Percentiles rank a stretch among this genome's conserved stretches.
Evolutionary conservation across 2,329 filamentous ascomycete species (phyloP).

Genomic region (Herpotrichia juniperi): DNA sequence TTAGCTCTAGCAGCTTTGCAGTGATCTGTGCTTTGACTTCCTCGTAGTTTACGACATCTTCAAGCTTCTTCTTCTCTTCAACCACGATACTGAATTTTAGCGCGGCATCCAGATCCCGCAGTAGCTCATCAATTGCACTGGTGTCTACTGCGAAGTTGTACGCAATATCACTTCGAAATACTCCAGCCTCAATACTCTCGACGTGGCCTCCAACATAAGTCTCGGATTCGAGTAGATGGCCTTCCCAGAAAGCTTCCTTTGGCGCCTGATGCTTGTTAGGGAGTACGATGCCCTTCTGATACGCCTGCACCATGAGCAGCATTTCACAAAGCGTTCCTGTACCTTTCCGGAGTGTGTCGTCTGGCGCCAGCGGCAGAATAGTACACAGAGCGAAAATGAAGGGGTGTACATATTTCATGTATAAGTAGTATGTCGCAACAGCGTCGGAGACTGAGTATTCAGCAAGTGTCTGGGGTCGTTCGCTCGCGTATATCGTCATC

Average conservation of each 20-base stretch:
- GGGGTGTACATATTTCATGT: slow-evolving; percentile 99
- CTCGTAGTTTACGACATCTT: slow-evolving; percentile 58
- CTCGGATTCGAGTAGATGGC: slow-evolving; percentile 93
- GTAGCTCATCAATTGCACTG: slow-evolving; percentile 84
- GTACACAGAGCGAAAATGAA: slow-evolving; percentile 99
- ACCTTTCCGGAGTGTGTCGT: slow-evolving; percentile 92
- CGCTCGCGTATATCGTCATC: slow-evolving; percentile 90
- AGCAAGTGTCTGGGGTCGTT: slow-evolving; percentile 90
- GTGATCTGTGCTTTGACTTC: slow-evolving; percentile 80
- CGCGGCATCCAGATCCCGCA: slow-evolving; percentile 85
- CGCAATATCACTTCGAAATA: slow-evolving; percentile 94
- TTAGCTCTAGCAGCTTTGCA: slow-evolving; percentile 72
- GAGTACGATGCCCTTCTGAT: slow-evolving; percentile 86
- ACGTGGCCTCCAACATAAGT: slow-evolving; percentile 99
- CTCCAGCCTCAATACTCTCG: slow-evolving; percentile 97
- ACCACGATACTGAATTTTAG: slow-evolving; percentile 75
- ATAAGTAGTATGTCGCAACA: slow-evolving; percentile 97
- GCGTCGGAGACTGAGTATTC: slow-evolving; percentile 99
- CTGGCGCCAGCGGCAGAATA: slow-evolving; percentile 89
- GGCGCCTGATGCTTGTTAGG: slow-evolving; percentile 95
- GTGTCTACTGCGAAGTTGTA: slow-evolving; percentile 93
- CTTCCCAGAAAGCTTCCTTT: slow-evolving; percentile 94
- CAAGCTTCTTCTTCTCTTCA: slow-evolving; percentile 59
- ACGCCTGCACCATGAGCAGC: slow-evolving; percentile 98
- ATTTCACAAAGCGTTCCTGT: slow-evolving; percentile 99